These are phyloP conservation scores for Cordyceps farinosa DNA, from an alignment of 2,329 filamentous ascomycete genomes.

Conservation along the genomic window DNA sequence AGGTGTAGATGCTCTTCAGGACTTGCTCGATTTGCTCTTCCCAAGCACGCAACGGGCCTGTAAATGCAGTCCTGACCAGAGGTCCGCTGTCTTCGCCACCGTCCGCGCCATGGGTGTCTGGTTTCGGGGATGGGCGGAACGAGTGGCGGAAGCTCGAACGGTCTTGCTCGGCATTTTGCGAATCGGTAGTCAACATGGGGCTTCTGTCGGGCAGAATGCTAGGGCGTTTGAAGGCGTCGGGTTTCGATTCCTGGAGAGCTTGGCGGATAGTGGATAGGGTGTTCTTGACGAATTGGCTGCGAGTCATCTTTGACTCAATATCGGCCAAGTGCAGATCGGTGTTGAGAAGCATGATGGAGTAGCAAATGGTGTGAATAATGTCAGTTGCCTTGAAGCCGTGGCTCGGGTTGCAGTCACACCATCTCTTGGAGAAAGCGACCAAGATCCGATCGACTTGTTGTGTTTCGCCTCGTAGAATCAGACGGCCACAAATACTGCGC, in stretches of 20 bases:
- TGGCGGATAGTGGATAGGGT: conserved; percentile 86
- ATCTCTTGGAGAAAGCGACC: conserved; percentile 81
- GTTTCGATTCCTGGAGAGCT: conserved; percentile 67
- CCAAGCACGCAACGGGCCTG: conserved; percentile 75
- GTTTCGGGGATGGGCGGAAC: conserved; percentile 48
- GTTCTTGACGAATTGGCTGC: conserved; percentile 91
- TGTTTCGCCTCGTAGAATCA: conserved; percentile 85
- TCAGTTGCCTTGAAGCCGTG: conserved; percentile 91
- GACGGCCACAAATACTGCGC: conserved; percentile 73
- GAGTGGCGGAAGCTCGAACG: conserved; percentile 43
- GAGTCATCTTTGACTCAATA: conserved; percentile 95
- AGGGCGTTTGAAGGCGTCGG: conserved; percentile 60
- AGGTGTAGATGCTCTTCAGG: conserved; percentile 85
- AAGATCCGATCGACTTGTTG: conserved; percentile 96
- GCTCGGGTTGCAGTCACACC: conserved; percentile 88
- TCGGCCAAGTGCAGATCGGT: conserved; percentile 94
- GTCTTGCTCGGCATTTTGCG: conserved; percentile 35
- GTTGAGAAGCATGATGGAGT: conserved; percentile 91
- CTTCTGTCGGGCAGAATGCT: conserved; percentile 50
- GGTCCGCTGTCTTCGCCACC: conserved; percentile 62
- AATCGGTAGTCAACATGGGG: conserved; percentile 32
- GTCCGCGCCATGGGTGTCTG: conserved; percentile 40
- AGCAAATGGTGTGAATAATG: conserved; percentile 95
- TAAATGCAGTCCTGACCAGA: conserved; percentile 73
- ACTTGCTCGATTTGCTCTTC: conserved; percentile 86